Base-by-base conservation (phyloP, 306 rosid genomes). In the Vigna mungo region DNA sequence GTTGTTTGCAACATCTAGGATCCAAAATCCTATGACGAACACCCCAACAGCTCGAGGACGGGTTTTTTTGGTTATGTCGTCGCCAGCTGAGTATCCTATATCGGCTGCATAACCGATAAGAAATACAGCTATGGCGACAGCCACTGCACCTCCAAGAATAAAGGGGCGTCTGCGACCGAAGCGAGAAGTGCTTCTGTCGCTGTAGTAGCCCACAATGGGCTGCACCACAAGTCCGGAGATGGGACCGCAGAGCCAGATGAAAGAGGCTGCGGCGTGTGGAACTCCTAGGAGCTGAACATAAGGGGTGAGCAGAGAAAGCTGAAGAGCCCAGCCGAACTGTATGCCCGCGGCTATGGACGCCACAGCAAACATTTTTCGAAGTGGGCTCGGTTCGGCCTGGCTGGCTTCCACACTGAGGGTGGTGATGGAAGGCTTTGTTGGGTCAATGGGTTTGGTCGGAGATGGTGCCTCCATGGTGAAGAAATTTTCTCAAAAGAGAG, bases 291-390 rank as follows among this genome's bases (percentile, higher is more conserved):
- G 87, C 25, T 93, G 97, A 0, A 93, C 85, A 25, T 93, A 93
- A 0, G 98, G 98, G 8, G 98, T 93, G 0, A 93, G 18, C 6
- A 93, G 43, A 0, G 93, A 91, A 0, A 93, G 91, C 32, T 93
- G 93, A 0, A 93, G 83, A 6, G 98, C 98, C 98, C 98, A 91
- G 0, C 96, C 97, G 65, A 93, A 93, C 53, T 93, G 97, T 4
- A 93, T 13, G 0, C 93, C 97, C 0, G 96, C 91, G 0, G 92
- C 98, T 0, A 93, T 91, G 1, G 96, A 85, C 0, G 98, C 87
- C 4, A 93, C 93, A 0, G 64, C 69, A 16, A 86, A 48, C 43
- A 93, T 72, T 47, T 87, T 87, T 0, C 44, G 11, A 0, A 89
- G 20, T 0, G 96, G 83, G 46, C 74, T 80, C 0, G 70, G 1